Percentiles rank a stretch among this genome's conserved stretches.
phyloP scores from a whole-genome alignment of 148 eudicot species.

The Amaranthus palmeri region DNA sequence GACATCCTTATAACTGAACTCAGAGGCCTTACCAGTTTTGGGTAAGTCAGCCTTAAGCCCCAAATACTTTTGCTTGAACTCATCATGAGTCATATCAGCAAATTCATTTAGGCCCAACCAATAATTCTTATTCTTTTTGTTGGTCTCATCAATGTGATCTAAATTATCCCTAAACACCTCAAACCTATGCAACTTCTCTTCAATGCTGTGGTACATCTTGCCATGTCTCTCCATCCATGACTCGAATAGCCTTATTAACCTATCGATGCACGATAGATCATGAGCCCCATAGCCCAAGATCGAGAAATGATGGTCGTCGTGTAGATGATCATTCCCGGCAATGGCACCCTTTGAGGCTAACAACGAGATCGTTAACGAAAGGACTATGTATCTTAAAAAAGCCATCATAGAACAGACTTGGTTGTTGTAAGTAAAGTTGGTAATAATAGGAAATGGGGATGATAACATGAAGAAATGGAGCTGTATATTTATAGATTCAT shows the following conservation, averaged over 20 bases:
- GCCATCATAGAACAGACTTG: background rate
- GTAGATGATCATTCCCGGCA: constrained; percentile 18
- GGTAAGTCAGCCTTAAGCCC: constrained; percentile 55
- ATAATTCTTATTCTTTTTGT: constrained; percentile 60
- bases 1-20: constrained; percentile 58
- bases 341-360: constrained; percentile 16
- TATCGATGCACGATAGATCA: constrained; percentile 57
- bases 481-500: constrained; percentile 23
- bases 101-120: constrained; percentile 96
- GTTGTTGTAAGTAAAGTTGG: background rate
- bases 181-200: constrained; percentile 87
- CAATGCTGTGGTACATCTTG: constrained; percentile 58
- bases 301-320: constrained; percentile 50
- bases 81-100: constrained; percentile 87
- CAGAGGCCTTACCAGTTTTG: constrained; percentile 39
- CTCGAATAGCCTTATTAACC: constrained; percentile 67
- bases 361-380: constrained; percentile 25
- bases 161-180: constrained; percentile 86
- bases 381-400: constrained; percentile 23
- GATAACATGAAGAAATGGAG: constrained; percentile 9
- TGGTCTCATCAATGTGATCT: constrained; percentile 88
- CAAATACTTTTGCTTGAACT: constrained; percentile 71
- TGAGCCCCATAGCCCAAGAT: constrained; percentile 79
- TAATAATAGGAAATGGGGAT: constrained; percentile 10
- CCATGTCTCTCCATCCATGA: constrained; percentile 80